Percentiles rank a stretch among this genome's conserved stretches.
Evolutionary conservation across 805 yeast species (phyloP).

Genomic region (Pichia insulana): DNA sequence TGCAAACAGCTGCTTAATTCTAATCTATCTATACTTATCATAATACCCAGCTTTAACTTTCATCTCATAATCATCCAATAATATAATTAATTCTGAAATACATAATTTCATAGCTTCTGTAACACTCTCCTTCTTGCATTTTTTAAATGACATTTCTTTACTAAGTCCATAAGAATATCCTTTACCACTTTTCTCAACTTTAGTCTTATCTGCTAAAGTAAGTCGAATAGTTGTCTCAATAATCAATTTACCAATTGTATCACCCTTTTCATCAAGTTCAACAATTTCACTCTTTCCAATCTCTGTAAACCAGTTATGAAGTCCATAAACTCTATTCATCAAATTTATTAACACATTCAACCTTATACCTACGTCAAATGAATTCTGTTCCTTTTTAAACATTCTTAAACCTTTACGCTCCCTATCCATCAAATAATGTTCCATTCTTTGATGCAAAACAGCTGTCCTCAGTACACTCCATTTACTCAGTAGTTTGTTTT

Average conservation of each 20-base stretch:
- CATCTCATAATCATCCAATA: slow-evolving; percentile 24
- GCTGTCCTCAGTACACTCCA: slow-evolving; percentile 22
- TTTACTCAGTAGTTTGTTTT: slow-evolving; percentile 16
- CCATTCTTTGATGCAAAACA: slow-evolving; percentile 6
- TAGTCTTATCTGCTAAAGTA: slow-evolving; percentile 37
- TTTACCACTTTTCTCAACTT: slow-evolving; percentile 29
- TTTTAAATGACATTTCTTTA: slow-evolving; percentile 26
- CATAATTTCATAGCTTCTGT: slow-evolving; percentile 38
- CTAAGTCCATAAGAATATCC: slow-evolving; percentile 32
- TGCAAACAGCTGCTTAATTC: not conserved
- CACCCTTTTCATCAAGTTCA: not conserved
- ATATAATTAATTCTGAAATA: slow-evolving; percentile 28
- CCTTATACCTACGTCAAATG: slow-evolving; percentile 12
- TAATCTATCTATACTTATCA: slow-evolving; percentile 9
- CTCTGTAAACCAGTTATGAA: slow-evolving; percentile 37
- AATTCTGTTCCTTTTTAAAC: slow-evolving; percentile 5
- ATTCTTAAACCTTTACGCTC: slow-evolving; percentile 10
- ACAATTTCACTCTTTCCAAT: slow-evolving; percentile 1
- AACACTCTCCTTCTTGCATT: slow-evolving; percentile 40
- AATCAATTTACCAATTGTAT: not conserved
- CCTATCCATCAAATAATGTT: slow-evolving; percentile 2
- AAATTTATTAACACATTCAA: slow-evolving; percentile 22
- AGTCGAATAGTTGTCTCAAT: slow-evolving; percentile 27
- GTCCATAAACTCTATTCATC: slow-evolving; percentile 45
- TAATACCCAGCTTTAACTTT: slow-evolving; percentile 20